These are phyloP conservation scores for Urtica urens DNA, from an alignment of 306 rosid species.

Conservation along the genomic window DNA sequence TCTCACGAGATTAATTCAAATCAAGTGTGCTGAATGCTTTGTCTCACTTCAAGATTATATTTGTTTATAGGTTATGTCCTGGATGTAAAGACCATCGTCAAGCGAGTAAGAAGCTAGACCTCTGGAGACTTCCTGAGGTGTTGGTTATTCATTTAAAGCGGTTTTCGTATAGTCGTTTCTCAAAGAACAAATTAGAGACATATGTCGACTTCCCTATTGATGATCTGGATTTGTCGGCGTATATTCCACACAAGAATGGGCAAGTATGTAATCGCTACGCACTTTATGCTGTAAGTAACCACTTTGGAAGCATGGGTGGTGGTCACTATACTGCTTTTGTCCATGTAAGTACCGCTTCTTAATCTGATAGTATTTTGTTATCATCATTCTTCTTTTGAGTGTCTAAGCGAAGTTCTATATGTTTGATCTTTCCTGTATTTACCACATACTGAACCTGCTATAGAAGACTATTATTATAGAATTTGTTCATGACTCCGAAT, in stretches of 20 bases:
- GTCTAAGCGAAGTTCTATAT: not conserved
- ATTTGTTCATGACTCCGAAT: too few species aligned
- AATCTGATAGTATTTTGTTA: not conserved
- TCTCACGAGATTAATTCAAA: too few species aligned
- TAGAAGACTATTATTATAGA: too few species aligned
- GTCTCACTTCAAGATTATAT: slow-evolving; percentile 15
- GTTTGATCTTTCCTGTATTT: not conserved
- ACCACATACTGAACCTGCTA: not conserved
- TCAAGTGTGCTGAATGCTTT: too few species aligned
- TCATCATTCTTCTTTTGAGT: not conserved
- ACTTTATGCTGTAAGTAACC: slow-evolving; percentile 92
- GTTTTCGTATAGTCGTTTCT: slow-evolving; percentile 81
- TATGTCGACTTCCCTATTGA: slow-evolving; percentile 86
- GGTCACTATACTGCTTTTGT: slow-evolving; percentile 98
- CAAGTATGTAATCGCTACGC: slow-evolving; percentile 52
- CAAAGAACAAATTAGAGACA: slow-evolving; percentile 91
- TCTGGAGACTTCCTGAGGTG: slow-evolving; percentile 98
- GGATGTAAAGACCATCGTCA: slow-evolving; percentile 77
- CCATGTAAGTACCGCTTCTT: slow-evolving; percentile 57
- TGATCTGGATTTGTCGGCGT: slow-evolving; percentile 74
- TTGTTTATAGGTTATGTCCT: slow-evolving; percentile 73
- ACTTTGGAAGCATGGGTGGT: slow-evolving; percentile 98
- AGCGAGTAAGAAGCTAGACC: slow-evolving; percentile 94
- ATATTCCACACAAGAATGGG: slow-evolving; percentile 46
- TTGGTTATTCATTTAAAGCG: slow-evolving; percentile 97